Evolutionary conservation across 2,329 filamentous ascomycete species (phyloP).

Genomic region (Pseudogymnoascus sp.): DNA sequence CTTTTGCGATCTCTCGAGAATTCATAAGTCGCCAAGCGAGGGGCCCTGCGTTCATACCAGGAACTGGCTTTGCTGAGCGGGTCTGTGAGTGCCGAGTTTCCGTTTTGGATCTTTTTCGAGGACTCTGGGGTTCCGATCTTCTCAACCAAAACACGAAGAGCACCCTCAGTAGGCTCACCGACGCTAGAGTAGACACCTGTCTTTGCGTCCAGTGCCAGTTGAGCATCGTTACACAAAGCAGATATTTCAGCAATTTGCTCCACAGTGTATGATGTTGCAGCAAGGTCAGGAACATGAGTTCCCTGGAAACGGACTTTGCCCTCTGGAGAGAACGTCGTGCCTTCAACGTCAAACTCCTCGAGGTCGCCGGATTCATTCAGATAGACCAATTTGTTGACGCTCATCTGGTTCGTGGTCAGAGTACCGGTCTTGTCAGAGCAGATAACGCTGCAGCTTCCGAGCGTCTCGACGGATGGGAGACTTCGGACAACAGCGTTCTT

Average conservation of each 20-base stretch:
- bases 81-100: slow-evolving; percentile 43
- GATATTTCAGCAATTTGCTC: slow-evolving; percentile 67
- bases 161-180: slow-evolving; percentile 92
- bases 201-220: slow-evolving; percentile 73
- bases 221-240: slow-evolving; percentile 82
- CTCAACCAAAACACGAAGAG: slow-evolving; percentile 81
- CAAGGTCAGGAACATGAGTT: slow-evolving; percentile 59
- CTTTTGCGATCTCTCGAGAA: slow-evolving; percentile 98
- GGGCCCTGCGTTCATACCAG: slow-evolving; percentile 70
- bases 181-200: slow-evolving; percentile 70
- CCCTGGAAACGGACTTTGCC: slow-evolving; percentile 66
- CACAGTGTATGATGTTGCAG: slow-evolving; percentile 66
- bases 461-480: slow-evolving; percentile 90
- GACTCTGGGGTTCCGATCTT: slow-evolving; percentile 71
- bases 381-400: slow-evolving; percentile 86
- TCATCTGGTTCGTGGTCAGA: slow-evolving; percentile 98
- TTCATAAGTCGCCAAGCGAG: slow-evolving; percentile 80
- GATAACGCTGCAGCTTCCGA: slow-evolving; percentile 98
- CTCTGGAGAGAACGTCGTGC: slow-evolving; percentile 82
- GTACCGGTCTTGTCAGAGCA: slow-evolving; percentile 99
- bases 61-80: slow-evolving; percentile 75
- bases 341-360: slow-evolving; percentile 82
- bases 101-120: slow-evolving; percentile 41
- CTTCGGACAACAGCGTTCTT: slow-evolving; percentile 97
- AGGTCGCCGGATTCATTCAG: slow-evolving; percentile 66